A percentile compares a stretch with the other conserved stretches of the same genome.
phyloP scores from a whole-genome alignment of 306 rosid species.

The Vigna reflexopilosa region DNA sequence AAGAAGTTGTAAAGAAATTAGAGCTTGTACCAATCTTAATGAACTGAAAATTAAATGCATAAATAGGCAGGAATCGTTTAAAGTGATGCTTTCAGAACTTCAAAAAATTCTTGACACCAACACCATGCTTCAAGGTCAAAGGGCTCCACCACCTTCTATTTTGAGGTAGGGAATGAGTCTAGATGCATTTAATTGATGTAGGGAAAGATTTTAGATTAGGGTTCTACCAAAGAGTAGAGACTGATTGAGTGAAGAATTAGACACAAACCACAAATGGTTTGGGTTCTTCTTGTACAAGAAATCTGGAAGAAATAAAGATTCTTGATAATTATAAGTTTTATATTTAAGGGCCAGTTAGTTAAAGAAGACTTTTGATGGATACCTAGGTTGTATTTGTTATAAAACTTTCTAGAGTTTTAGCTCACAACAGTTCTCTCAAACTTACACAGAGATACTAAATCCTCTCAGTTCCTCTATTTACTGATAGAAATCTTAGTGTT shows the following conservation, averaged over 20 bases:
- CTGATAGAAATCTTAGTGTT: neutral
- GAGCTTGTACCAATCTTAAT: neutral
- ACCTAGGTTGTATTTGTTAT: neutral
- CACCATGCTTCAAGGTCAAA: too few relatives aligned
- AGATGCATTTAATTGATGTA: neutral
- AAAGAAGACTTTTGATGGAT: constrained; percentile 1
- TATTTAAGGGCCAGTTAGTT: neutral
- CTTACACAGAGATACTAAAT: neutral
- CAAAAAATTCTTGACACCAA: too few relatives aligned
- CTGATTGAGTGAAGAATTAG: neutral
- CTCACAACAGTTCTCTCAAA: neutral
- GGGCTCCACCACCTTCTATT: neutral
- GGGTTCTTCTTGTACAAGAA: constrained; percentile 26
- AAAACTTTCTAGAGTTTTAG: constrained; percentile 5
- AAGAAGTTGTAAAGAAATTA: neutral
- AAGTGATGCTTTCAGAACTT: too few relatives aligned
- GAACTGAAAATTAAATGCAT: too few relatives aligned
- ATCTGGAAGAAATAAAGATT: neutral
- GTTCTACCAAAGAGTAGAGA: neutral
- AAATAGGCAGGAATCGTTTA: too few relatives aligned
- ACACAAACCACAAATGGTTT: neutral
- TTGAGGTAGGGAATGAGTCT: neutral
- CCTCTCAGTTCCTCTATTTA: neutral
- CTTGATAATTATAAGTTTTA: neutral
- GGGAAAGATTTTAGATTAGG: neutral